Base-by-base conservation (phyloP, 2,329 filamentous ascomycete species). In the Aspergillus sojae region DNA sequence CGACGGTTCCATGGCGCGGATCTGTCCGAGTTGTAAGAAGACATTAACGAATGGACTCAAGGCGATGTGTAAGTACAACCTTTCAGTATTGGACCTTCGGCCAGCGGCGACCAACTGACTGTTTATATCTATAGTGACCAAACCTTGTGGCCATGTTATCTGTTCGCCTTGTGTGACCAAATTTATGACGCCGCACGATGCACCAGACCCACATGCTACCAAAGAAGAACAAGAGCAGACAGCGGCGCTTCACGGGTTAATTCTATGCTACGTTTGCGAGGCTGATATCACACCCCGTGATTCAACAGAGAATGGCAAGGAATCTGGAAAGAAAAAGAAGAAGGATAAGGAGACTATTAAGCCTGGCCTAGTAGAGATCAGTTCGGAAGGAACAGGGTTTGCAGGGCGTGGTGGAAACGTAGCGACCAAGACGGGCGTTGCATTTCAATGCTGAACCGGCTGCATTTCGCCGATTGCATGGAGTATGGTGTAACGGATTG, bases 331-430 rank as follows among this genome's bases (percentile, higher is more conserved):
- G 68, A 75, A 76, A 63, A 72, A 73, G 58, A 74, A 75, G 61
- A 78, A 81, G 55, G 78, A 81, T 56, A 73, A 84, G 69, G 84
- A 88, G 41, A 86, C 82, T 58, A 84, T 90, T 41, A 87, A 84
- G 64, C 87, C 89, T 0, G 94, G 94, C 0, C 74, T 97, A 39
- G 89, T 97, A 3, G 88, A 91, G 72, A 85, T 98, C 56, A 89
- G 87, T 68, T 92, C 90, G 41, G 94, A 97, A 71, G 94, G 94
- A 0, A 98, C 94, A 0, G 94, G 94, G 0, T 98, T 97, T 78
- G 94, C 94, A 5, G 91, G 92, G 5, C 89, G 90, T n/a, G 94
- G 95, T 3, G 86, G 87, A 58, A 96, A 91, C 73, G 86, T 91
- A 70, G 93, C 96, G 19, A 91, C 91, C 78, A 95, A 89, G 76